Evolutionary conservation across 257 asterid genomes (phyloP).

Genomic region (Scutellaria galericulata): DNA sequence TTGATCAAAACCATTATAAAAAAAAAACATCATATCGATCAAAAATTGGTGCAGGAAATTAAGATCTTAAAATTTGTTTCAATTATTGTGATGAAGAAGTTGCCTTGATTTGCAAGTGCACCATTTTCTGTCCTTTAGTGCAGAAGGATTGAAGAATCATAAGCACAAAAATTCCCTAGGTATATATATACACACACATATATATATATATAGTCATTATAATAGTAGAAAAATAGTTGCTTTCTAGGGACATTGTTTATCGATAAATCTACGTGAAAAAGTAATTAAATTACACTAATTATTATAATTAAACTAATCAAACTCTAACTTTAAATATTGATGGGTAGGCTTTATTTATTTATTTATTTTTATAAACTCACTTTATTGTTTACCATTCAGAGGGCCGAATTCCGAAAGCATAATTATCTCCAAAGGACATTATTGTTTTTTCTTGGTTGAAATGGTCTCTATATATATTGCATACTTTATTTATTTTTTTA

Average conservation of each 20-base stretch:
- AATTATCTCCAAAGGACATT: constrained; percentile 15
- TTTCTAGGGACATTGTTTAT: too few species aligned
- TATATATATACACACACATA: too few species aligned
- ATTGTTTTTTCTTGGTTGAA: constrained; percentile 33
- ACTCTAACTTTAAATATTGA: too few species aligned
- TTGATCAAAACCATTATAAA: too few species aligned
- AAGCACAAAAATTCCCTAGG: constrained; percentile 28
- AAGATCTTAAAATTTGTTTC: background rate
- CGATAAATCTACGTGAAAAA: too few species aligned
- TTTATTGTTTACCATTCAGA: background rate
- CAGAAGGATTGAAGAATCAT: constrained; percentile 32
- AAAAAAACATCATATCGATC: background rate
- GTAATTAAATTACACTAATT: too few species aligned
- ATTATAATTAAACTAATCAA: too few species aligned
- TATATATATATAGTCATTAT: too few species aligned
- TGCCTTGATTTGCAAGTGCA: background rate
- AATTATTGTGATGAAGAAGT: background rate
- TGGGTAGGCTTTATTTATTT: too few species aligned
- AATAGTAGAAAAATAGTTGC: too few species aligned
- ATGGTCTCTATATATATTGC: constrained; percentile 20
- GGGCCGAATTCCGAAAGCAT: background rate
- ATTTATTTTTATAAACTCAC: too few species aligned
- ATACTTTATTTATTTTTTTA: background rate
- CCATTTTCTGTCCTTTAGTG: constrained; percentile 34
- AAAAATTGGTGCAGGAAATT: background rate